phyloP scores from a whole-genome alignment of 2,329 filamentous ascomycete species.

The Penicillium sp. region DNA sequence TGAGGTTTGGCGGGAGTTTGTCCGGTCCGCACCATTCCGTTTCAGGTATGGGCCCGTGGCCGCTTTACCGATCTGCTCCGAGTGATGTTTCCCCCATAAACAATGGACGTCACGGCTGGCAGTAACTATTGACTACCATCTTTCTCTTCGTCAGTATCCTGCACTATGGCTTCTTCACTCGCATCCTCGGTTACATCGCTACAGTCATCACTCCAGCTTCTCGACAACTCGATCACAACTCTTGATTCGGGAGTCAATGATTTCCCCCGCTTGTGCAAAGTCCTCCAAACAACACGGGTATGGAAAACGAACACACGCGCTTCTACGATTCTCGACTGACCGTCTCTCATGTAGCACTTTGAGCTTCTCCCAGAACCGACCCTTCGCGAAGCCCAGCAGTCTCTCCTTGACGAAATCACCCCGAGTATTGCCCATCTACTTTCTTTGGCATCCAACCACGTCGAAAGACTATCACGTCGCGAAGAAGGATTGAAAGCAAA shows the following conservation, averaged over 20 bases:
- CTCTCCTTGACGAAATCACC: conserved; percentile 85
- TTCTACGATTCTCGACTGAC: not conserved
- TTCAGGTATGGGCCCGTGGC: conserved; percentile 26
- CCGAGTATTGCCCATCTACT: conserved; percentile 81
- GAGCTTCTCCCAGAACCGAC: conserved; percentile 87
- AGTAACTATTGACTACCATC: not conserved
- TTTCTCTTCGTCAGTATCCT: not conserved
- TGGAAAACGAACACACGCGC: not conserved
- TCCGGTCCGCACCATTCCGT: conserved; percentile 35
- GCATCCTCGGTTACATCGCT: conserved; percentile 65
- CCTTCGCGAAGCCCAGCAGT: conserved; percentile 78
- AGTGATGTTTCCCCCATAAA: conserved; percentile 26
- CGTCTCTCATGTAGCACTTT: conserved; percentile 68
- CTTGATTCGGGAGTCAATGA: conserved; percentile 66
- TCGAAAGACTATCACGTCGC: conserved; percentile 80
- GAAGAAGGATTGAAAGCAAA: conserved; percentile 84
- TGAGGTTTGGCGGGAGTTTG: conserved; percentile 43
- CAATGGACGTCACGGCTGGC: conserved; percentile 17
- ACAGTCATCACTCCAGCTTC: conserved; percentile 63
- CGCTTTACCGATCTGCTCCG: conserved; percentile 36
- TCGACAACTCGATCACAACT: conserved; percentile 66
- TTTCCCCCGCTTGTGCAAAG: conserved; percentile 65
- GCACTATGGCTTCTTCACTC: conserved; percentile 52
- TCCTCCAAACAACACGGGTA: conserved; percentile 66
- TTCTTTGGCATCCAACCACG: conserved; percentile 77